Conservation (phyloP, 805 yeast species). For the Ogataea angusta region DNA sequence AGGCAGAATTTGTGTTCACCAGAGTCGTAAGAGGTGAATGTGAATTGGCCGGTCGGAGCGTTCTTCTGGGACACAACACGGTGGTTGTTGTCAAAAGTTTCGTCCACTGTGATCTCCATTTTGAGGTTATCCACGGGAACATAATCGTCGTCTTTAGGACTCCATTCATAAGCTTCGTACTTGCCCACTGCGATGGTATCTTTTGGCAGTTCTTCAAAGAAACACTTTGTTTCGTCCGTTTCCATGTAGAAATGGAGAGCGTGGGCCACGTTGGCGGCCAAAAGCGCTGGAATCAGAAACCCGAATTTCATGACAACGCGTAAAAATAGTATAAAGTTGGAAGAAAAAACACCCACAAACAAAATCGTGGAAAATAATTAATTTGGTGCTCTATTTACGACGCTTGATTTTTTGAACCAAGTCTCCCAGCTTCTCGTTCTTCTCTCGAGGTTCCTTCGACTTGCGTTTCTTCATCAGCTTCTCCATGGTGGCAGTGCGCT, state of each 20-base stretch:
- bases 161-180: slow-evolving; percentile 65
- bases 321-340: slow-evolving; percentile 3
- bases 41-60: slow-evolving; percentile 61
- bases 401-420: slow-evolving; percentile 52
- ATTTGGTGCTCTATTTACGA: slow-evolving; percentile 19
- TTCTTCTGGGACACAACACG: slow-evolving; percentile 70
- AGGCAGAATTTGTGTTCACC: slow-evolving; percentile 81
- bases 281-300: slow-evolving; percentile 9
- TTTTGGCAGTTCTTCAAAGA: slow-evolving; percentile 73
- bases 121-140: slow-evolving; percentile 53
- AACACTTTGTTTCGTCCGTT: slow-evolving; percentile 77
- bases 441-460: slow-evolving; percentile 16
- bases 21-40: slow-evolving; percentile 68
- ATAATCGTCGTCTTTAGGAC: slow-evolving; percentile 44
- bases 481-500: slow-evolving; percentile 84
- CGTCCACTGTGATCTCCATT: slow-evolving; percentile 69
- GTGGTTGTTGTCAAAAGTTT: slow-evolving; percentile 74
- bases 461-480: slow-evolving; percentile 58
- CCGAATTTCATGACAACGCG: slow-evolving; percentile 20
- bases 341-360: slow-evolving; percentile 3
- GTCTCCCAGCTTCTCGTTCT: slow-evolving; percentile 23
- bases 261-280: slow-evolving; percentile 20
- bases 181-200: slow-evolving; percentile 80
- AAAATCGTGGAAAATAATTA: slow-evolving; percentile 1
- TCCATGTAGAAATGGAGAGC: slow-evolving; percentile 78